phyloP scores from a whole-genome alignment of 2,329 filamentous ascomycete genomes.

The Aspergillus vadensis region DNA sequence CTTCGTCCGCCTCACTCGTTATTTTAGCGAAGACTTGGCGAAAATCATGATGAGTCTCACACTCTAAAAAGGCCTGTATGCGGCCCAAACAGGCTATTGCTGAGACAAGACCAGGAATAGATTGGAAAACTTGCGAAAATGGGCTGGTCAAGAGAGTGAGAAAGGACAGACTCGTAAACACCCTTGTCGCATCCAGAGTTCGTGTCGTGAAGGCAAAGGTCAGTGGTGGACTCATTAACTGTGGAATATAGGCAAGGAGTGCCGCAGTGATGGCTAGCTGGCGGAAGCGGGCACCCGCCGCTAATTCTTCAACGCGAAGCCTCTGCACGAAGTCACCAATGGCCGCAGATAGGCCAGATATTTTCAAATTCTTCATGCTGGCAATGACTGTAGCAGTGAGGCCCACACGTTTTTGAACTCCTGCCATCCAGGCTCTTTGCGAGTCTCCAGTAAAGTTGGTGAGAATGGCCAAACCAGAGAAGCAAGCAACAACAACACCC shows the following conservation, averaged over 20 bases:
- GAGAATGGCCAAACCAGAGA: slow-evolving; percentile 23
- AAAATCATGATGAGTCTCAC: slow-evolving; percentile 12
- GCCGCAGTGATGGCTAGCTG: slow-evolving; percentile 19
- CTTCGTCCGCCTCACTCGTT: too few species aligned
- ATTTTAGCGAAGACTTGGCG: neutral
- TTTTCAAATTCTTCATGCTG: slow-evolving; percentile 45
- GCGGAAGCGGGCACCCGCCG: slow-evolving; percentile 31
- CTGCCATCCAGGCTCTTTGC: slow-evolving; percentile 21
- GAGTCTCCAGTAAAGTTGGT: slow-evolving; percentile 26
- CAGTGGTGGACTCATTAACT: slow-evolving; percentile 3
- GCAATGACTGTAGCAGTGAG: slow-evolving; percentile 35
- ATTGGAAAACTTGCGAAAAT: slow-evolving; percentile 21
- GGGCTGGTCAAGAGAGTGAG: slow-evolving; percentile 22
- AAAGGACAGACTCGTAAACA: slow-evolving; percentile 32
- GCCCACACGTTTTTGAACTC: slow-evolving; percentile 30
- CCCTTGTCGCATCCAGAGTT: slow-evolving; percentile 15
- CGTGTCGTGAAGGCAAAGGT: neutral
- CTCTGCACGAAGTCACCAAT: slow-evolving; percentile 36
- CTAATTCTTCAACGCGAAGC: slow-evolving; percentile 40
- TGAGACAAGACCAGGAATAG: slow-evolving; percentile 19
- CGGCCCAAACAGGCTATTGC: slow-evolving; percentile 22
- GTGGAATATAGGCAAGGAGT: slow-evolving; percentile 18
- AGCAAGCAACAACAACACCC: slow-evolving; percentile 18
- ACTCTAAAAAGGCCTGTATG: slow-evolving; percentile 27
- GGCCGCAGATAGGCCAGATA: slow-evolving; percentile 38